phyloP scores from a whole-genome alignment of 768 basidiomycete genomes.

The Russula virescens region DNA sequence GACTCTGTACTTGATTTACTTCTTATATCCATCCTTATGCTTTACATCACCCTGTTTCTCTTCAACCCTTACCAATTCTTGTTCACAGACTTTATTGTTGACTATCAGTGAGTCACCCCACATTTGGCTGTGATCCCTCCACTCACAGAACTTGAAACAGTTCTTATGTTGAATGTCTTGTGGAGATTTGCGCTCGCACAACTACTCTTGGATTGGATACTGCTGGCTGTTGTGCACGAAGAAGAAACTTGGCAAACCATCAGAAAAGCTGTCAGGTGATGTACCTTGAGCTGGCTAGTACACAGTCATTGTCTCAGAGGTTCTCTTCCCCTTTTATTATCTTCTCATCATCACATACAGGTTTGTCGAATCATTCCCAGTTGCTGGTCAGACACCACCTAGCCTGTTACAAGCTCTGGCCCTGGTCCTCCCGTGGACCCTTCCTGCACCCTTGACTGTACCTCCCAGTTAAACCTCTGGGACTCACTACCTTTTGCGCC shows the following conservation, averaged over 20 bases:
- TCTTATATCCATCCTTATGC: conserved; percentile 90
- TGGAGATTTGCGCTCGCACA: conserved; percentile 95
- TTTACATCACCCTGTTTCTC: conserved; percentile 93
- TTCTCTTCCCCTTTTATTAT: conserved; percentile 76
- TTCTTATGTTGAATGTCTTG: conserved; percentile 99
- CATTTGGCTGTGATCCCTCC: background rate
- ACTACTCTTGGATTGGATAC: conserved; percentile 99
- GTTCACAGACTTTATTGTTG: conserved; percentile 93
- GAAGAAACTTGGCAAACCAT: conserved; percentile 93
- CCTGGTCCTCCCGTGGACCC: too few species aligned
- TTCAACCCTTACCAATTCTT: conserved; percentile 99
- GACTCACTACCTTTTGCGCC: too few species aligned
- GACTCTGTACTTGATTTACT: conserved; percentile 92
- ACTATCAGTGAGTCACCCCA: conserved; percentile 60
- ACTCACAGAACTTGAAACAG: conserved; percentile 42
- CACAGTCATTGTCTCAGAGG: conserved; percentile 81
- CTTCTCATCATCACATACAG: conserved; percentile 86
- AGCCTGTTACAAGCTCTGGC: too few species aligned
- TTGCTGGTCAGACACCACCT: conserved; percentile 57
- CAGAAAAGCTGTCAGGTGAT: conserved; percentile 94
- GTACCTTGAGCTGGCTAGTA: conserved; percentile 92
- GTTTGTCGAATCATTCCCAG: conserved; percentile 87
- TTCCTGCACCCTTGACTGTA: too few species aligned
- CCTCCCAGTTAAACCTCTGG: too few species aligned
- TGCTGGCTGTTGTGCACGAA: conserved; percentile 96